These are phyloP conservation scores for Xylaria sp. DNA, from an alignment of 2,329 filamentous ascomycete genomes.

Conservation along the genomic window DNA sequence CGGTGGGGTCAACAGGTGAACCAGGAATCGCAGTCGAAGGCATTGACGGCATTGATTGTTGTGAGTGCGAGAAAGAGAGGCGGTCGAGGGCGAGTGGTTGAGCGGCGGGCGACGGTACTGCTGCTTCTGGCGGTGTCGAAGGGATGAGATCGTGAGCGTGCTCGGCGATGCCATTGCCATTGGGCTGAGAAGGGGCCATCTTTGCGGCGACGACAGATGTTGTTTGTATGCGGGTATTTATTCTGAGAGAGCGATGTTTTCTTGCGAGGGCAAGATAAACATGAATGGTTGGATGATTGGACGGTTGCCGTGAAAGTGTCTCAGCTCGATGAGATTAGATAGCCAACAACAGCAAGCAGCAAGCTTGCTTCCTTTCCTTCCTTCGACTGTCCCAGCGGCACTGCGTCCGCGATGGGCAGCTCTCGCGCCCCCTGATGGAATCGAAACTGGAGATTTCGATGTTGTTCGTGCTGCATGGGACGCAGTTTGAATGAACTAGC, in stretches of 20 bases:
- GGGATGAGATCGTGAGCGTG: constrained; percentile 43
- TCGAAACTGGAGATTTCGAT: neutral
- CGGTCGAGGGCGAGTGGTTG: constrained; percentile 26
- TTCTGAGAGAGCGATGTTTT: neutral
- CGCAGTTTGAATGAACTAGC: neutral
- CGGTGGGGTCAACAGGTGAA: constrained; percentile 61
- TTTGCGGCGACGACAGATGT: constrained; percentile 49
- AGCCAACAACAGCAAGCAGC: neutral
- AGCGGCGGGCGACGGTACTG: constrained; percentile 18
- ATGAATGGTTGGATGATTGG: neutral
- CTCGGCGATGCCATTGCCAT: constrained; percentile 44
- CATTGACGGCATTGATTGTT: constrained; percentile 65
- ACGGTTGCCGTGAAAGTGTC: constrained; percentile 2
- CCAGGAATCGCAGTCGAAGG: constrained; percentile 66
- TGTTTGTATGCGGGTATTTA: too few species aligned
- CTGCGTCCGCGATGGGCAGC: constrained; percentile 29
- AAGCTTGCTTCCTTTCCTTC: constrained; percentile 1
- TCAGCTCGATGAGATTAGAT: constrained; percentile 9
- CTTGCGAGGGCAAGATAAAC: neutral
- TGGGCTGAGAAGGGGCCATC: constrained; percentile 49
- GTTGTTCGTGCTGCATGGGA: neutral
- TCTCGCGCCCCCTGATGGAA: constrained; percentile 8
- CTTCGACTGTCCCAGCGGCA: constrained; percentile 24
- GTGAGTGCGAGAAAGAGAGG: constrained; percentile 60
- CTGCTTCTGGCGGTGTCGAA: constrained; percentile 43